Conservation (phyloP, 768 basidiomycete genomes). For the Ramaria sp. region DNA sequence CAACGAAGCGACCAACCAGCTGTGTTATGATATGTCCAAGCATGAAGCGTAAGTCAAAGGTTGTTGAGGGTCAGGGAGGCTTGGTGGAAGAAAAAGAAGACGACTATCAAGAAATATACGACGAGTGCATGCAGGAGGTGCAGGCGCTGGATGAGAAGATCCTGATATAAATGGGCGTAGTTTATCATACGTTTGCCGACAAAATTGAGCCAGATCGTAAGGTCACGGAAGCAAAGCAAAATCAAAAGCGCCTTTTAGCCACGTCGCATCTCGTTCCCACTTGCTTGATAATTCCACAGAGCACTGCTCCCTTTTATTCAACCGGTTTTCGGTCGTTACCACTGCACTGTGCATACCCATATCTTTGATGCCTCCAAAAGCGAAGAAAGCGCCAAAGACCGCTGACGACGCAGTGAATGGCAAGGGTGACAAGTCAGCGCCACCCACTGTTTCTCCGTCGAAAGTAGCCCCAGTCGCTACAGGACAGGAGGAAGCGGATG, state of each 20-base stretch:
- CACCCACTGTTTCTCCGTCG: slow-evolving; percentile 29
- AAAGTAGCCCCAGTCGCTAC: slow-evolving; percentile 22
- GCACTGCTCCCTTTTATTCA: neutral
- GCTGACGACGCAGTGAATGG: slow-evolving; percentile 7
- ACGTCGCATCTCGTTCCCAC: neutral
- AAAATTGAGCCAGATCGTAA: neutral
- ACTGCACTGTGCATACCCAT: neutral
- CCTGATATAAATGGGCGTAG: slow-evolving; percentile 37
- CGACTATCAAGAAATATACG: slow-evolving; percentile 80
- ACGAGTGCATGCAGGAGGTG: slow-evolving; percentile 80
- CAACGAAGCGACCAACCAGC: slow-evolving; percentile 96
- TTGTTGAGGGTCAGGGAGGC: slow-evolving; percentile 42
- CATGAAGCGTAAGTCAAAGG: slow-evolving; percentile 58
- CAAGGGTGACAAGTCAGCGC: slow-evolving; percentile 22
- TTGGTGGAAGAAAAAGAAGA: slow-evolving; percentile 56
- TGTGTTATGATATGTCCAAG: slow-evolving; percentile 92
- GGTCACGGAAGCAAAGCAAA: neutral
- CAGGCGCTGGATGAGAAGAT: slow-evolving; percentile 65
- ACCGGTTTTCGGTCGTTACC: neutral
- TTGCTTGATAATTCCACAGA: neutral
- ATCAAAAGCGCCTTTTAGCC: neutral
- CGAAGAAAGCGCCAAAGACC: slow-evolving; percentile 10
- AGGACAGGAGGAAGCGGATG: slow-evolving; percentile 10
- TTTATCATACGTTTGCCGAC: neutral
- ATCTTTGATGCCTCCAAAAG: slow-evolving; percentile 18